Percentiles rank a stretch among this genome's conserved stretches.
These are phyloP conservation scores for Rhodotorula toruloides DNA, from an alignment of 768 basidiomycete species.

Conservation along the genomic window DNA sequence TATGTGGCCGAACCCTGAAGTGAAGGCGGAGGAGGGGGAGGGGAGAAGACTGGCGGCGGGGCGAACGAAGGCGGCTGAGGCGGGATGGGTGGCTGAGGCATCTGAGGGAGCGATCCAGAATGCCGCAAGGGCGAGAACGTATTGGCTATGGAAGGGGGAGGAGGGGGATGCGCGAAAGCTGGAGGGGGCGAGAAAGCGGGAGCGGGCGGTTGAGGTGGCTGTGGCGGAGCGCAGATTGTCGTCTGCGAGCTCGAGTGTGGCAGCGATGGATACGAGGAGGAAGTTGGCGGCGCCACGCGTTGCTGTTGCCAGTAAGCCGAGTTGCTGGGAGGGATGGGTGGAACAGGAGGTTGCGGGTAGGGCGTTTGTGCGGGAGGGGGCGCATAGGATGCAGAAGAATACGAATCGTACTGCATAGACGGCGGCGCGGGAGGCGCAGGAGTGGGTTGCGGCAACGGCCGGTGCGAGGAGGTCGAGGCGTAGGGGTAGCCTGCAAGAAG, in stretches of 20 bases:
- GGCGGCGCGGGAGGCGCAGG: not conserved
- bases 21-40: conserved; percentile 22
- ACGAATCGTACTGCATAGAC: not conserved
- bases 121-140: too few species aligned
- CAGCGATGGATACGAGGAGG: not conserved
- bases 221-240: not conserved
- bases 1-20: not conserved
- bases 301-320: conserved; percentile 14
- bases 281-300: not conserved
- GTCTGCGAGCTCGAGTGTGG: not conserved
- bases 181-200: conserved; percentile 1
- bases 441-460: not conserved
- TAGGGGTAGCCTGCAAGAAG: not conserved
- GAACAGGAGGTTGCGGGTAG: conserved; percentile 18
- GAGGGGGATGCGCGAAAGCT: not conserved
- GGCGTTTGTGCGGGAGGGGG: not conserved
- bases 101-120: too few species aligned
- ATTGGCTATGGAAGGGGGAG: too few species aligned
- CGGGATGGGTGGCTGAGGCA: too few species aligned
- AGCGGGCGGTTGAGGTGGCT: not conserved
- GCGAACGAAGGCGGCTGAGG: conserved; percentile 5
- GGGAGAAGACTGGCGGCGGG: conserved; percentile 17
- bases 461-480: not conserved
- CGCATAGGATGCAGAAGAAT: not conserved
- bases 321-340: conserved; percentile 19